These are phyloP conservation scores for Cicer pinnatifidum DNA, from an alignment of 306 rosid genomes.

Conservation along the genomic window DNA sequence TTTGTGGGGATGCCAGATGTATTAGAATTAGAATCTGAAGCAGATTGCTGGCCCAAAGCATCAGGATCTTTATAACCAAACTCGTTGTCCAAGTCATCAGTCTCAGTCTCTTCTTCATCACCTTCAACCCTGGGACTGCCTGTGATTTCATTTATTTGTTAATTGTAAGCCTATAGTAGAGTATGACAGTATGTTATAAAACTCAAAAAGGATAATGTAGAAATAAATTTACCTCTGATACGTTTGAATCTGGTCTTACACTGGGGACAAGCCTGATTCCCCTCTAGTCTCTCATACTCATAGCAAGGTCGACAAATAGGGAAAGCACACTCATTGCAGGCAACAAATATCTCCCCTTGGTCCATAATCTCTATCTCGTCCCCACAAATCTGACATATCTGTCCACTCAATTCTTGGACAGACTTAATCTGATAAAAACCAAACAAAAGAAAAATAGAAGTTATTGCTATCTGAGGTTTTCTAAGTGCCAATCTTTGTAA, in stretches of 20 bases:
- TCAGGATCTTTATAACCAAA: constrained; percentile 56
- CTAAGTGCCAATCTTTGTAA: background rate
- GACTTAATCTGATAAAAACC: constrained; percentile 56
- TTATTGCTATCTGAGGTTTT: constrained; percentile 7
- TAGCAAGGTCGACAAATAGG: constrained; percentile 74
- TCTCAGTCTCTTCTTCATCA: constrained; percentile 76
- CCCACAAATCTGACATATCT: constrained; percentile 67
- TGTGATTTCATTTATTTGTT: constrained; percentile 46
- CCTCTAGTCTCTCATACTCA: constrained; percentile 70
- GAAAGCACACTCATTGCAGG: constrained; percentile 82
- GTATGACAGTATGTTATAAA: constrained; percentile 17
- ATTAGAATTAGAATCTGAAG: constrained; percentile 50
- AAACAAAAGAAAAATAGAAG: constrained; percentile 21
- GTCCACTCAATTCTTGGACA: constrained; percentile 66
- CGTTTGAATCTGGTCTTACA: constrained; percentile 77
- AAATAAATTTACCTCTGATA: constrained; percentile 54
- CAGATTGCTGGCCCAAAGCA: constrained; percentile 46
- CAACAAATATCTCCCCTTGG: constrained; percentile 70
- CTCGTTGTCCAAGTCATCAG: constrained; percentile 79
- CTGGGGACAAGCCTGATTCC: constrained; percentile 73
- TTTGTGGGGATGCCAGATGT: constrained; percentile 44
- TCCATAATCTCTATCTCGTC: constrained; percentile 58
- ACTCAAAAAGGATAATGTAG: constrained; percentile 8
- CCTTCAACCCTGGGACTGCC: constrained; percentile 86
- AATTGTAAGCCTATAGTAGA: background rate